Percentiles rank a stretch among this genome's conserved stretches.
Conservation (phyloP, 2,329 filamentous ascomycete genomes). For the Triangularia setosa region DNA sequence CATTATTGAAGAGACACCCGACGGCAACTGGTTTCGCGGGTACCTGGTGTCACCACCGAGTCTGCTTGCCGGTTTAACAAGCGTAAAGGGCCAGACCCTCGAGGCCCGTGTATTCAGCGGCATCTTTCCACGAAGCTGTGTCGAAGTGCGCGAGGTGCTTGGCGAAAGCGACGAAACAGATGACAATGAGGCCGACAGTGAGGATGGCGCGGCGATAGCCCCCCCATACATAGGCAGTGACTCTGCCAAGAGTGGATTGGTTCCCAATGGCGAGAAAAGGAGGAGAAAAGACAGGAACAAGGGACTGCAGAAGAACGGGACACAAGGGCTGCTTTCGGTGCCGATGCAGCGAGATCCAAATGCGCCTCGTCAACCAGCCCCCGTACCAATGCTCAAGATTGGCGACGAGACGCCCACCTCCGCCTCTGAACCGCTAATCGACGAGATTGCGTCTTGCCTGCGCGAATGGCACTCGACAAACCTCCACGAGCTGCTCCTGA, state of each 20-base stretch:
- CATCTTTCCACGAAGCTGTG: constrained; percentile 91
- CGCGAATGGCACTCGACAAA: constrained; percentile 99
- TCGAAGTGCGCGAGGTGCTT: constrained; percentile 89
- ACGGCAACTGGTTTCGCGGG: constrained; percentile 89
- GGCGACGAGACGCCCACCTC: constrained; percentile 95
- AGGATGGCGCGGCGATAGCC: constrained; percentile 32
- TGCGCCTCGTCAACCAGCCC: constrained; percentile 76
- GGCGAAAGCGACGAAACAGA: constrained; percentile 63
- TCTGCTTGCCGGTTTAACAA: constrained; percentile 85
- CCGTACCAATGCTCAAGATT: constrained; percentile 95
- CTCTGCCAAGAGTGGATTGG: constrained; percentile 53
- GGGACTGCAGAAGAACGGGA: constrained; percentile 32
- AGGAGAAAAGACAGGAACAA: constrained; percentile 32
- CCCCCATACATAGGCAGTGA: constrained; percentile 40
- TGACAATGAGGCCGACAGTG: constrained; percentile 40
- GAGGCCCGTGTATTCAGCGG: constrained; percentile 98
- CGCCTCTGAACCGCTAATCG: constrained; percentile 81
- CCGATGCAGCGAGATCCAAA: constrained; percentile 58
- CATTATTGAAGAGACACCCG: constrained; percentile 93
- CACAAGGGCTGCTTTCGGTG: constrained; percentile 44
- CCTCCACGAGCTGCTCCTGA: constrained; percentile 83
- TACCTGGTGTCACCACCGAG: constrained; percentile 94
- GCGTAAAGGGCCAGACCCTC: constrained; percentile 84
- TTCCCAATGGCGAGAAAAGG: constrained; percentile 34
- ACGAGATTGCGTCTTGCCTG: constrained; percentile 94